These are phyloP conservation scores for Ceratocystis huliohia DNA, from an alignment of 2,329 filamentous ascomycete genomes.

Conservation along the genomic window DNA sequence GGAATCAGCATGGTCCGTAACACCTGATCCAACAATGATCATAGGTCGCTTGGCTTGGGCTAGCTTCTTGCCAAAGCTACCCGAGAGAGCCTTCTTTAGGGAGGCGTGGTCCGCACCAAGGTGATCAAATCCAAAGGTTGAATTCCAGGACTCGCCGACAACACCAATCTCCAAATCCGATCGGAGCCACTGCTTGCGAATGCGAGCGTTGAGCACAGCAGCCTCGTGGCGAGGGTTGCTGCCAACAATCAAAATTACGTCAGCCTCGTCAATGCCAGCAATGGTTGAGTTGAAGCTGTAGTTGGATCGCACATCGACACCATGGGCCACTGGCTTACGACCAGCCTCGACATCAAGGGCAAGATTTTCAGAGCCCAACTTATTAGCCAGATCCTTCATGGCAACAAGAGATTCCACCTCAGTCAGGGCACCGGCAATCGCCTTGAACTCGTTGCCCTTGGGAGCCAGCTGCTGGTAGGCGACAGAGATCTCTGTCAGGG, in stretches of 20 bases:
- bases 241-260: conserved; percentile 80
- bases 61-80: conserved; percentile 86
- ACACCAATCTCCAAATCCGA: conserved; percentile 89
- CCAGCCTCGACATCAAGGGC: conserved; percentile 82
- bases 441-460: conserved; percentile 91
- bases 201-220: conserved; percentile 86
- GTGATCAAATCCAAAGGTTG: conserved; percentile 91
- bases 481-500: conserved; percentile 70
- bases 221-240: conserved; percentile 95
- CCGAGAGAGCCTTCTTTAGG: conserved; percentile 73
- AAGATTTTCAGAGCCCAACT: conserved; percentile 89
- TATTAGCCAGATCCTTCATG: conserved; percentile 95
- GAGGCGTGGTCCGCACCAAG: conserved; percentile 67
- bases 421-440: conserved; percentile 76
- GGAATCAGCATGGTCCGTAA: conserved; percentile 79
- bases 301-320: conserved; percentile 84
- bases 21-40: conserved; percentile 89
- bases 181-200: conserved; percentile 93
- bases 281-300: conserved; percentile 96
- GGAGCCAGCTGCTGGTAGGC: conserved; percentile 69
- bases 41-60: conserved; percentile 79
- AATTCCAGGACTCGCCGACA: conserved; percentile 80
- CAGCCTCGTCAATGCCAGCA: conserved; percentile 83
- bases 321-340: conserved; percentile 73
- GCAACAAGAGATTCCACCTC: conserved; percentile 91